These are phyloP conservation scores for Lanmaoa pseudosensibilis DNA, from an alignment of 768 basidiomycete genomes.

Conservation along the genomic window DNA sequence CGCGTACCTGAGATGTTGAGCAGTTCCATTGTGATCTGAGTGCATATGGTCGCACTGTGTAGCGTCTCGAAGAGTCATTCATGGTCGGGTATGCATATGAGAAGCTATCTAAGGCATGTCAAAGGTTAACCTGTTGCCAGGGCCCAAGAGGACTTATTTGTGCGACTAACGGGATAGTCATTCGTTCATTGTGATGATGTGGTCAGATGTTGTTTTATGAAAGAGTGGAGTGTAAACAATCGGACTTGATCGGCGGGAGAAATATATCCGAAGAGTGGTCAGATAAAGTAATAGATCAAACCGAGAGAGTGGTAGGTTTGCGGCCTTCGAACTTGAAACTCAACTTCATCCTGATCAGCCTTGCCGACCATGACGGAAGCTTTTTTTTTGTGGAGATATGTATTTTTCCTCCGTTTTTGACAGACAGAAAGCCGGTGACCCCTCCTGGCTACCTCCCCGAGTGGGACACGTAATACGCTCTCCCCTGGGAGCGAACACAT, in stretches of 20 bases:
- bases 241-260: slow-evolving; percentile 37
- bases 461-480: slow-evolving; percentile 27
- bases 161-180: slow-evolving; percentile 7
- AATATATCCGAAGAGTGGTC: slow-evolving; percentile 24
- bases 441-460: not conserved
- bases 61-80: slow-evolving; percentile 4
- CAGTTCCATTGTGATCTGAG: not conserved
- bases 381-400: slow-evolving; percentile 17
- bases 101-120: slow-evolving; percentile 2
- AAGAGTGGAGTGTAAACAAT: slow-evolving; percentile 20
- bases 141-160: slow-evolving; percentile 7
- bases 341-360: slow-evolving; percentile 29
- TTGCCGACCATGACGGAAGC: slow-evolving; percentile 34
- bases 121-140: slow-evolving; percentile 14
- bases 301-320: slow-evolving; percentile 30
- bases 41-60: not conserved
- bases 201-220: slow-evolving; percentile 7
- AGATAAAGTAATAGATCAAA: slow-evolving; percentile 36
- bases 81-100: slow-evolving; percentile 5
- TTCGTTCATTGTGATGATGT: slow-evolving; percentile 19
- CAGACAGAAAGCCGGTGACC: slow-evolving; percentile 17
- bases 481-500: not conserved
- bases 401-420: slow-evolving; percentile 29
- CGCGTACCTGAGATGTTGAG: slow-evolving; percentile 19
- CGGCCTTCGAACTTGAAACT: slow-evolving; percentile 34